phyloP scores from a whole-genome alignment of 305 asterid species.

The Fraxinus velutina region DNA sequence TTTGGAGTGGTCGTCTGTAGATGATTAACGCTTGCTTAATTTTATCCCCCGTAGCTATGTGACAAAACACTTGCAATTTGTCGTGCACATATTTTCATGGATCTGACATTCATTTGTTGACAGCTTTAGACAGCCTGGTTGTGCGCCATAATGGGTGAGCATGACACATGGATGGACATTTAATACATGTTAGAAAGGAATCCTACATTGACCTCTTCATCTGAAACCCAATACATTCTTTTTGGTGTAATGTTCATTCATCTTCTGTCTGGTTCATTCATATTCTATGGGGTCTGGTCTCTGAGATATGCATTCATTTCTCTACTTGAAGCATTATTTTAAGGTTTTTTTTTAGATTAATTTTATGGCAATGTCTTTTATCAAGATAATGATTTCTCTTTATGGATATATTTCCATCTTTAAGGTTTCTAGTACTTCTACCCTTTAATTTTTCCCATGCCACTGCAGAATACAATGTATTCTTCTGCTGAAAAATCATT shows the following conservation, averaged over 20 bases:
- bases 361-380: background rate
- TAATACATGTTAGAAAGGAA: background rate
- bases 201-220: background rate
- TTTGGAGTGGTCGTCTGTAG: background rate
- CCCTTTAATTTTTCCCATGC: background rate
- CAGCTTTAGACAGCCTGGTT: background rate
- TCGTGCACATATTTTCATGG: background rate
- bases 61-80: background rate
- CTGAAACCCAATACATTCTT: background rate
- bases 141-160: background rate
- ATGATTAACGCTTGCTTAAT: background rate
- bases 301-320: background rate
- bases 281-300: background rate
- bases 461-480: background rate
- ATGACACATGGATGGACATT: background rate
- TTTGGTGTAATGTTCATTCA: background rate
- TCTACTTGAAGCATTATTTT: background rate
- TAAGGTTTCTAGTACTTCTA: background rate
- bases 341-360: background rate
- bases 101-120: background rate
- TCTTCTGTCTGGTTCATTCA: background rate
- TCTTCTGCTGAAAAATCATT: background rate
- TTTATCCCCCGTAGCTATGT: background rate
- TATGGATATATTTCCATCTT: background rate
- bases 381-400: background rate